A percentile compares a stretch with the other conserved stretches of the same genome.
Conservation (phyloP, 2,329 filamentous ascomycete genomes). For the Aspergillus transmontanensis region DNA sequence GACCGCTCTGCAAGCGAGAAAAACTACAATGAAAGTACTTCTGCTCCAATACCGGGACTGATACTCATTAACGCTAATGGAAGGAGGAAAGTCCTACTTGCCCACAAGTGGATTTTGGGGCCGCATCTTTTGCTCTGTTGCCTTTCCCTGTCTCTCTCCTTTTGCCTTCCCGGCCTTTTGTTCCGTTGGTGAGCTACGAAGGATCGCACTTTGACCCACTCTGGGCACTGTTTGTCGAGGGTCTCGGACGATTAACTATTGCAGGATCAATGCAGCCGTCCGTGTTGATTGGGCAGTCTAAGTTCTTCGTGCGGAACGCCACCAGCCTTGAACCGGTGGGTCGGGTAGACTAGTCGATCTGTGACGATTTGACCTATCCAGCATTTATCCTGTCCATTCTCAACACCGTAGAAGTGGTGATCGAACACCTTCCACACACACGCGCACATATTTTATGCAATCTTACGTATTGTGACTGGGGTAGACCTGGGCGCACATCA, state of each 20-base stretch:
- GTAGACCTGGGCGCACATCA: background rate
- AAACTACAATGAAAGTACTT: background rate
- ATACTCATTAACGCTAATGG: background rate
- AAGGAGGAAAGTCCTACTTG: background rate
- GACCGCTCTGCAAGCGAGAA: background rate
- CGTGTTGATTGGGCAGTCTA: background rate
- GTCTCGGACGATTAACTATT: background rate
- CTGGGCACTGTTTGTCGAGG: background rate
- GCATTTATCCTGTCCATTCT: background rate
- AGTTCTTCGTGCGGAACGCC: background rate
- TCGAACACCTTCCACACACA: background rate
- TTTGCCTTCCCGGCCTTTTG: background rate
- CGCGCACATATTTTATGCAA: background rate
- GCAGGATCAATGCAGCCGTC: background rate
- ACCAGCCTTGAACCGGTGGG: background rate
- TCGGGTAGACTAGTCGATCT: slow-evolving; percentile 2
- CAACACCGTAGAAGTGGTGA: background rate
- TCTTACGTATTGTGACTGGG: background rate
- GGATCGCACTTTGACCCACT: background rate
- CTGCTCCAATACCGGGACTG: background rate
- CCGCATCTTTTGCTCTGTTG: background rate
- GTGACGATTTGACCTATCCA: background rate
- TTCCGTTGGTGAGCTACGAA: background rate
- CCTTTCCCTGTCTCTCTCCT: background rate
- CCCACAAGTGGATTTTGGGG: background rate